Evolutionary conservation across 176 grass and related monocot species (phyloP), one percentile per base, ranked within the genome.

Genomic region (Poa annua): DNA sequence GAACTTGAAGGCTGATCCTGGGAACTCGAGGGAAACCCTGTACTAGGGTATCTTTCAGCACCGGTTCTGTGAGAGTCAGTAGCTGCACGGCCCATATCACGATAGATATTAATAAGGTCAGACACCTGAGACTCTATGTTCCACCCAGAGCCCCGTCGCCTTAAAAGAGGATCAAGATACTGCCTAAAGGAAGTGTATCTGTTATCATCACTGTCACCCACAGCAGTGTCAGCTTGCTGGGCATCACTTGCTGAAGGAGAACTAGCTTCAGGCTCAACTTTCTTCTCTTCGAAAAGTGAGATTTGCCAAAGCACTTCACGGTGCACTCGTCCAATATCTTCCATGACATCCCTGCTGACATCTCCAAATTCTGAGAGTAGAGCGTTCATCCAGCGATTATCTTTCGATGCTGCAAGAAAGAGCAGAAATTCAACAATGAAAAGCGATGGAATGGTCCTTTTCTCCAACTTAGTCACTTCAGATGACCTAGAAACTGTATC

Each of bases 371-470:
- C 96, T 50, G 81, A 85, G 38, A 99, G 81, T 84, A 99, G 86
- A 71, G 96, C 89, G 85, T 72, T 99, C 66, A 99, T 99, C 96
- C 93, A 99, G 39, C 96, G 91, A 56, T 93, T 99, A 77, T 99
- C 96, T 92, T 96, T 99, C 16, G 91, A 90, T 11, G 93, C 91
- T 76, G 93, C 96, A 35, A 99, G 87, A 65, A 99, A 96, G 42
- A 99, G 91, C 61, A 99, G 65, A 81, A 99, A 99, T 77, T 99
- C 96, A 84, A 99, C 89, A 86, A 93, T 83, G 85, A 93, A 99
- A 7, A 99, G 86, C 71, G 91, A 93, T 66, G 93, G 89, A 52
- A 93, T 85, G 4, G 77, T 80, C 66, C 76, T 68, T 79, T 91
- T 93, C 48, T 90, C 83, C 57, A 85, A 64, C 53, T 81, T 78